Evolutionary conservation across 2,329 filamentous ascomycete species (phyloP).

Genomic region (Penicillium verrucosum): DNA sequence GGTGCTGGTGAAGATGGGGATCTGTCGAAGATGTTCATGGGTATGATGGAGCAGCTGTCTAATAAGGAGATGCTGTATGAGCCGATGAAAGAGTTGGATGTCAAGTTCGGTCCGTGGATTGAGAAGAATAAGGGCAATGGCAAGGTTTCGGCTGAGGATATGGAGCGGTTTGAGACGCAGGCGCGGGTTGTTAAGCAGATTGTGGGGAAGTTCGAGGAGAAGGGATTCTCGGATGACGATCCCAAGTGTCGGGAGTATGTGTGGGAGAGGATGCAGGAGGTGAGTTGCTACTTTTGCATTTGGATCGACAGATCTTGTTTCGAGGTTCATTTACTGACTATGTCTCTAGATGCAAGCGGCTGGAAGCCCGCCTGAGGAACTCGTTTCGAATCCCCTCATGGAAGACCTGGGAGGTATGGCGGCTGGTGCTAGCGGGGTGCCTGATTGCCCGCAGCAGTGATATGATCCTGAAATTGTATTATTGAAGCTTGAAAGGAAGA

Average conservation of each 20-base stretch:
- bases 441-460: conserved; percentile 62
- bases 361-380: conserved; percentile 82
- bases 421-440: conserved; percentile 53
- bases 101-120: conserved; percentile 90
- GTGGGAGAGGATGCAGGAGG: conserved; percentile 97
- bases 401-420: conserved; percentile 78
- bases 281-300: conserved; percentile 43
- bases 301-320: background rate
- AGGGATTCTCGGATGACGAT: conserved; percentile 77
- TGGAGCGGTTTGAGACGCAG: conserved; percentile 78
- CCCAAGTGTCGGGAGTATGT: conserved; percentile 82
- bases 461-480: conserved; percentile 3
- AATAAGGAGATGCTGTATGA: conserved; percentile 98
- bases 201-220: conserved; percentile 80
- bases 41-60: conserved; percentile 98
- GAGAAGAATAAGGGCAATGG: conserved; percentile 64
- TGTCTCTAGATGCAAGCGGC: conserved; percentile 86
- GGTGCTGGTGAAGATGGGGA: conserved; percentile 69
- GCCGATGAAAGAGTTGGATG: conserved; percentile 94
- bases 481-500: background rate
- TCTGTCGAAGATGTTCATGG: conserved; percentile 89
- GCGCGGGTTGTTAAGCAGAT: conserved; percentile 78
- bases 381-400: conserved; percentile 57
- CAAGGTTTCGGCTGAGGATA: conserved; percentile 64
- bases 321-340: conserved; percentile 9